Conservation (phyloP, 1,284 basidiomycete genomes). For the Rhodotorula sp. region DNA sequence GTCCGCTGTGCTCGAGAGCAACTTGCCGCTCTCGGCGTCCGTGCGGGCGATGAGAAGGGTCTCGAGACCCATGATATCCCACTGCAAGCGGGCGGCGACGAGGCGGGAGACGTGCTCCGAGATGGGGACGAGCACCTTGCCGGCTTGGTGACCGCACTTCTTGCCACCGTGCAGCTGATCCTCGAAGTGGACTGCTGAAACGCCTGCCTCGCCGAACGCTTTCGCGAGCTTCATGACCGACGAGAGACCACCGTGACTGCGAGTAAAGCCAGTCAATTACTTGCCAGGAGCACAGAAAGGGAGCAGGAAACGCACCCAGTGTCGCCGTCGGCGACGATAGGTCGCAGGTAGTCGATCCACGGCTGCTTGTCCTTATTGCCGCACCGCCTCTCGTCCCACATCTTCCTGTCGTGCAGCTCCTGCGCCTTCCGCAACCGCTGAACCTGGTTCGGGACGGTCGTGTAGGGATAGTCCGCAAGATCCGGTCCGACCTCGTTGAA, state of each 20-base stretch:
- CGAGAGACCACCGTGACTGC: constrained; percentile 83
- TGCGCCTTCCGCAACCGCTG: constrained; percentile 81
- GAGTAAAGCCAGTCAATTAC: too few relatives aligned
- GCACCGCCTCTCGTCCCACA: constrained; percentile 72
- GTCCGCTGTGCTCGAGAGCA: constrained; percentile 81
- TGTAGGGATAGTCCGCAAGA: constrained; percentile 93
- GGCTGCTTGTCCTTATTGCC: constrained; percentile 57
- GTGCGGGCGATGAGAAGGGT: constrained; percentile 88
- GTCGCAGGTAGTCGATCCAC: constrained; percentile 78
- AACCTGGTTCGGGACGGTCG: constrained; percentile 89
- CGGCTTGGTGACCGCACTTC: constrained; percentile 91
- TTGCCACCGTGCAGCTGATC: constrained; percentile 90
- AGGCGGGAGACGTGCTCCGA: constrained; percentile 81
- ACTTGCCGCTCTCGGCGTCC: constrained; percentile 83
- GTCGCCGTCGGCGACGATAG: constrained; percentile 92
- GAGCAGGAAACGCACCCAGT: constrained; percentile 66
- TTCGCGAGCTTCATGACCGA: constrained; percentile 96
- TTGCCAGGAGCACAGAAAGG: background rate
- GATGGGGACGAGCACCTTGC: constrained; percentile 86
- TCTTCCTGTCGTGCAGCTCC: constrained; percentile 80
- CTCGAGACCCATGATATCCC: constrained; percentile 80
- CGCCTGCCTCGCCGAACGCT: constrained; percentile 86
- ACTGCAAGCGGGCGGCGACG: constrained; percentile 78
- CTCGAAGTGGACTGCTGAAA: constrained; percentile 83
- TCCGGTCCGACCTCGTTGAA: constrained; percentile 97